Base-by-base conservation (phyloP, 129 eudicot genomes). In the sunflower (Helianthus annuus) region DNA sequence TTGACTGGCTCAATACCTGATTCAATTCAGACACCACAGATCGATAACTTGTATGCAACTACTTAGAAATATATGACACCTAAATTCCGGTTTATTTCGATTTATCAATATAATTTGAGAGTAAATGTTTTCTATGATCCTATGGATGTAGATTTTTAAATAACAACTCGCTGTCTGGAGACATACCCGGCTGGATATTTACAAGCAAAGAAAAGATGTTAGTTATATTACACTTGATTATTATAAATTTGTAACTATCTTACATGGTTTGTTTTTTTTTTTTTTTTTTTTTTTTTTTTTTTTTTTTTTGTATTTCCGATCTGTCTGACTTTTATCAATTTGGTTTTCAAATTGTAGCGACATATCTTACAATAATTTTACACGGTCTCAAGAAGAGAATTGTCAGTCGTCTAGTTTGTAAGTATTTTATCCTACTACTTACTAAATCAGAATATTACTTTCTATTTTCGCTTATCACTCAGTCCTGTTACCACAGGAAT, bases 361-460 rank as follows among this genome's bases (percentile, higher is more conserved):
- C 69, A 22, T 88, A 64, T 88, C 97, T 0, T 88, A 88, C 86
- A 91, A 91, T 83, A 82, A 88, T 68, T 91, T 91, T 68, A 78
- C 97, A 10, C 38, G 32, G 53, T 19, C 79, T 68, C 13, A 70
- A 34, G 19, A 10, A 29, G 7, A 24, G 63, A 64, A 61, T 36
- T 91, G 96, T 70, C 82, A 78, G 76, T 48, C 80, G 42, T 75
- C 92, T 57, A 78, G 48, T 36, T 52, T 88, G 97, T 91, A 86
- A 80, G 92, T 48, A 6, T 1, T 55, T 44, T 17, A 49, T 29
- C 16, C 27, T 46, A 32, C 39, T 14, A 52, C 38, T 39, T 52
- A 49, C 22, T 16, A 7, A 22, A 42, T 61, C 9, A 58, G 16
- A 69, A 40, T 0, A 15, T 61, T 49, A 27, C 22, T 62, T 12